Conservation (phyloP, 192 early-diverging fungal species). For the Backusella tarrabulga region DNA sequence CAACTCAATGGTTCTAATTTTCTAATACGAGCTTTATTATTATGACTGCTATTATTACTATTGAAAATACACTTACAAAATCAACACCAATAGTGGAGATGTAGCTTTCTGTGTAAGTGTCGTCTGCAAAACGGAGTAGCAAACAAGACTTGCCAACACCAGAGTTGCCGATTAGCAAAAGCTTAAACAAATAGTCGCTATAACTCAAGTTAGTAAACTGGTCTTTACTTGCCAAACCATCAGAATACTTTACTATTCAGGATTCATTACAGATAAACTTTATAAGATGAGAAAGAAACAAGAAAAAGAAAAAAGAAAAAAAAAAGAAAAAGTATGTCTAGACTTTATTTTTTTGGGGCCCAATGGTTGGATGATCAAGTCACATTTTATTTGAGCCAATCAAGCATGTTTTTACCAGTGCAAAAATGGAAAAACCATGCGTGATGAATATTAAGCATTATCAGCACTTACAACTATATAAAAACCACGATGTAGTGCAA, state of each 20-base stretch:
- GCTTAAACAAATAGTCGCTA: constrained; percentile 98
- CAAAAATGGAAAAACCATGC: neutral
- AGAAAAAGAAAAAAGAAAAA: neutral
- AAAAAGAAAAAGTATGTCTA: neutral
- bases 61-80: constrained; percentile 65
- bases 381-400: neutral
- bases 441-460: neutral
- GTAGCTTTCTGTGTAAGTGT: constrained; percentile 96
- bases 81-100: constrained; percentile 97
- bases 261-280: constrained; percentile 12
- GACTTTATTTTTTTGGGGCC: neutral
- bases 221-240: neutral
- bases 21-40: constrained; percentile 47
- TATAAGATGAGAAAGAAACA: neutral
- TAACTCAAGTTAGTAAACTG: neutral
- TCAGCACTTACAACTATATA: neutral
- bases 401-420: neutral
- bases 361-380: neutral
- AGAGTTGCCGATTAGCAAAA: constrained; percentile 93
- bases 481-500: neutral
- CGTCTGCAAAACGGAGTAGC: constrained; percentile 93
- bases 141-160: constrained; percentile 98
- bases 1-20: constrained; percentile 96
- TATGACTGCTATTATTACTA: neutral
- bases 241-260: constrained; percentile 10